Evolutionary conservation across 495 filamentous ascomycete species (phyloP).

Genomic region (Aspergillus biplanus): DNA sequence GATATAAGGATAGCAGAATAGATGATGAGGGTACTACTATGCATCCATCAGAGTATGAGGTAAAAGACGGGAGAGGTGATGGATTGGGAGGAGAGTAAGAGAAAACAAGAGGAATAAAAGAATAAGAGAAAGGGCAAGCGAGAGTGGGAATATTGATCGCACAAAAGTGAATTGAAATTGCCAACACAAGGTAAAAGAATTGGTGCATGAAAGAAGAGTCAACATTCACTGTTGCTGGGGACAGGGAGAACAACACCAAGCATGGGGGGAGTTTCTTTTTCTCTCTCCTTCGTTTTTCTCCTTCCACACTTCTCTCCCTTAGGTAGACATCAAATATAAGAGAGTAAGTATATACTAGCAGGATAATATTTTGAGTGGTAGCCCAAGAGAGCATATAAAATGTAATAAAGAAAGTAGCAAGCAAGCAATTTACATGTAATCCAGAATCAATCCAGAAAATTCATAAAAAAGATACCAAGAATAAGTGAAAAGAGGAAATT

Average conservation of each 20-base stretch:
- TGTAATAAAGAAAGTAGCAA: conserved; percentile 10
- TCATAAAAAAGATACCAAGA: conserved; percentile 15
- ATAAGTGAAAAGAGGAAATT: conserved; percentile 14
- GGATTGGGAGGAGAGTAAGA: conserved; percentile 10
- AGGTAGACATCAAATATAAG: background rate
- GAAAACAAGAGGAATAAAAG: conserved; percentile 18
- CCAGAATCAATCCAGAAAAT: conserved; percentile 7
- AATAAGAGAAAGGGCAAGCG: conserved; percentile 19
- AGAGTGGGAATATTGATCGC: conserved; percentile 8
- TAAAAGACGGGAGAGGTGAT: conserved; percentile 13
- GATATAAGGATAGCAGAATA: background rate
- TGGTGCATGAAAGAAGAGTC: conserved; percentile 17
- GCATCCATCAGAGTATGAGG: conserved; percentile 4
- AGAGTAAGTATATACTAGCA: conserved; percentile 14
- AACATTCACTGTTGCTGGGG: conserved; percentile 26
- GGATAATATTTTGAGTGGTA: background rate
- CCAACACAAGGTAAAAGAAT: conserved; percentile 10
- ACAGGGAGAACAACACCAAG: conserved; percentile 16
- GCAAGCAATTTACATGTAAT: conserved; percentile 21
- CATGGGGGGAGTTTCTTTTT: conserved; percentile 13
- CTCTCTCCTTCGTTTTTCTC: background rate
- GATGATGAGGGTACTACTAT: background rate
- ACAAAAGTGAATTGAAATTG: conserved; percentile 17
- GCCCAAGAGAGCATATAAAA: conserved; percentile 16
- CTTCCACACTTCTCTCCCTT: background rate